Evolutionary conservation across 2,329 filamentous ascomycete genomes (phyloP).

Genomic region (Trichoderma afroharzianum): DNA sequence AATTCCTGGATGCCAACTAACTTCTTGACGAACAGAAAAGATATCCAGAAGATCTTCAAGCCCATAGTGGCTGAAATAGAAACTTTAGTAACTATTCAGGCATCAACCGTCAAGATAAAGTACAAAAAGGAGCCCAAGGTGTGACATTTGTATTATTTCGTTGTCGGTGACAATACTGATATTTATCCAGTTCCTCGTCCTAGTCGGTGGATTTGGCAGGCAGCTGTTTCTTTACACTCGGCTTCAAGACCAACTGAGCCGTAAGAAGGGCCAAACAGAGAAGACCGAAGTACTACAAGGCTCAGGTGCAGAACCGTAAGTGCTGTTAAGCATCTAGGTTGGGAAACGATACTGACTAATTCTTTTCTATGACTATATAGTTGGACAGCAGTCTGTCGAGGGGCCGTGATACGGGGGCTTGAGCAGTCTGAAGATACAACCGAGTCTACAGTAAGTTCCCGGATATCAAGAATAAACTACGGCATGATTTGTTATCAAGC

Average conservation of each 20-base stretch:
- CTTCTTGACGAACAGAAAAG: conserved; percentile 11
- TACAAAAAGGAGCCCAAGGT: conserved; percentile 27
- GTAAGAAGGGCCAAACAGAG: neutral
- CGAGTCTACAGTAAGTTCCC: conserved; percentile 15
- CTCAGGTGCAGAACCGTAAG: conserved; percentile 32
- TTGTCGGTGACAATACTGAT: neutral
- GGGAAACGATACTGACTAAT: neutral
- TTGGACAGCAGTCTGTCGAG: conserved; percentile 35
- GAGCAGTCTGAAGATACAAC: neutral
- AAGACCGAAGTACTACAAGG: conserved; percentile 29
- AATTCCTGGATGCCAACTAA: neutral
- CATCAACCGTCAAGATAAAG: conserved; percentile 19
- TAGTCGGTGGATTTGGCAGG: conserved; percentile 39
- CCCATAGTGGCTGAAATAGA: conserved; percentile 24
- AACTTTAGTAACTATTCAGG: conserved; percentile 27
- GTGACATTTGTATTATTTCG: neutral
- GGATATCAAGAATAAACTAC: conserved; percentile 29
- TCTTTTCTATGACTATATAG: conserved; percentile 17
- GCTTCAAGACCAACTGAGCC: conserved; percentile 9
- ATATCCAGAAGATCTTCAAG: conserved; percentile 24
- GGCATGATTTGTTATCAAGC: neutral
- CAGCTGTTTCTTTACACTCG: conserved; percentile 28
- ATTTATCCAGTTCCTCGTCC: conserved; percentile 32
- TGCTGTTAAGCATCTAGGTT: neutral
- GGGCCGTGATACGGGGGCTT: conserved; percentile 30